Percentiles rank a stretch among this genome's conserved stretches.
Evolutionary conservation across 2,329 filamentous ascomycete species (phyloP).

Genomic region (Hymenoscyphus albidus): DNA sequence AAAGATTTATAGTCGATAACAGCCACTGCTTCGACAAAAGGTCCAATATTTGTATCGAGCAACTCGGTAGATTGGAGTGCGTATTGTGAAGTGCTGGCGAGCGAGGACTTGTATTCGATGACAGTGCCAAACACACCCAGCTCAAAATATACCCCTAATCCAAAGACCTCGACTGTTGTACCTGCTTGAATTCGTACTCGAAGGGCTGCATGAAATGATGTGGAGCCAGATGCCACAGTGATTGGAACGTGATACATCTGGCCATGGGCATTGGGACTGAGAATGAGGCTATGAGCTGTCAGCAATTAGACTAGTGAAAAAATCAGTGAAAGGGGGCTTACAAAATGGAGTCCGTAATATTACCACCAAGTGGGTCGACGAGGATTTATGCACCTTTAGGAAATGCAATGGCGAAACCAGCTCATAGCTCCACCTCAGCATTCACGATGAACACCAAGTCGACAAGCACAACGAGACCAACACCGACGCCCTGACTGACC

Average conservation of each 20-base stretch:
- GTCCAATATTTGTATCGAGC: conserved; percentile 24
- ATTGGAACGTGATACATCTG: conserved; percentile 22
- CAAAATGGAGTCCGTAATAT: conserved; percentile 24
- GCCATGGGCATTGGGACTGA: conserved; percentile 14
- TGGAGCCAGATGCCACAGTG: conserved; percentile 20
- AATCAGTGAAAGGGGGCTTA: conserved; percentile 7
- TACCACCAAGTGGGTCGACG: conserved; percentile 25
- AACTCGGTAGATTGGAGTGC: conserved; percentile 17
- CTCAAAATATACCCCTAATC: conserved; percentile 24
- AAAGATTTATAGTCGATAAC: conserved; percentile 23
- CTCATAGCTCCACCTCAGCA: conserved; percentile 22
- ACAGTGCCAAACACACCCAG: conserved; percentile 25
- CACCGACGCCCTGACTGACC: conserved; percentile 20
- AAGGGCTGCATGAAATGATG: conserved; percentile 25
- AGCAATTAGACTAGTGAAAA: conserved; percentile 2
- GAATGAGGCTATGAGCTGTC: conserved; percentile 6
- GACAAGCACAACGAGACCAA: conserved; percentile 25
- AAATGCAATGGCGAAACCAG: conserved; percentile 28
- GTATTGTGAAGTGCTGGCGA: conserved; percentile 16
- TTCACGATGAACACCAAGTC: conserved; percentile 26
- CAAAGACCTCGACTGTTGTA: conserved; percentile 23
- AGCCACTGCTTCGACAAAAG: conserved; percentile 22
- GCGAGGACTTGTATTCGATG: conserved; percentile 23
- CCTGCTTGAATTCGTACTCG: conserved; percentile 25
- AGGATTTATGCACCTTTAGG: conserved; percentile 25